Base-by-base conservation (phyloP, 1,139 yeast genomes). In the Blastobotrys persicus region DNA sequence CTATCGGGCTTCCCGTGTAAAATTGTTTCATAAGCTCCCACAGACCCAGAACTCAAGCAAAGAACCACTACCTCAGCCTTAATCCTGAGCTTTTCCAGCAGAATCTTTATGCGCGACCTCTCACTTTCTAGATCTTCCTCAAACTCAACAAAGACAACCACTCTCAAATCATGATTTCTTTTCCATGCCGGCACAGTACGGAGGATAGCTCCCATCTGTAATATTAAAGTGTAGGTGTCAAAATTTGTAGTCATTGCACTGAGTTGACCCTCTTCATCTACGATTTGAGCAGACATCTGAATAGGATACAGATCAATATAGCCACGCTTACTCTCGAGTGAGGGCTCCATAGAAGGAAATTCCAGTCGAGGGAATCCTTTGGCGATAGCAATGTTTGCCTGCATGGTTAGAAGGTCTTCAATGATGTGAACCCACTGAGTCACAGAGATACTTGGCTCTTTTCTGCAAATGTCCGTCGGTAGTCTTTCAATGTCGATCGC, bases 121-220 rank as follows among this genome's bases (percentile, higher is more conserved):
- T 92, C 98, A 47, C 85, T 89, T 2, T 71, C 77, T 18, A 88
- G 79, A 57, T 91, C 97, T 1, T 71, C 73, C 43, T 70, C 73
- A 49, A 75, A 75, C 68, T 92, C 98, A 16, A 92, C 98, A 74
- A 92, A 91, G 0, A 87, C 95, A 51, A 91, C 81, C 5, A 92
- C 88, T 49, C 98, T 74, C 35, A 92, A 65, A 11, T 67, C 71
- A 60, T 88, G 94, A 0, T 85, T 81, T 43, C 75, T 74, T 56
- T 86, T 83, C 98, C 98, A 92, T 45, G 84, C 87, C 1, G 95
- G 95, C 3, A 92, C 98, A 0, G 98, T 89, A 7, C 87, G 81
- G 54, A 92, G 70, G 55, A 92, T 91, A 1, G 96, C 95, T 2
- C 98, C 98, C 55, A 92, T 72, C 62, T 92, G 98, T 51, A 92